These are phyloP conservation scores for Immersiporthe knoxdaviesiana DNA, from an alignment of 2,329 filamentous ascomycete genomes.

Conservation along the genomic window DNA sequence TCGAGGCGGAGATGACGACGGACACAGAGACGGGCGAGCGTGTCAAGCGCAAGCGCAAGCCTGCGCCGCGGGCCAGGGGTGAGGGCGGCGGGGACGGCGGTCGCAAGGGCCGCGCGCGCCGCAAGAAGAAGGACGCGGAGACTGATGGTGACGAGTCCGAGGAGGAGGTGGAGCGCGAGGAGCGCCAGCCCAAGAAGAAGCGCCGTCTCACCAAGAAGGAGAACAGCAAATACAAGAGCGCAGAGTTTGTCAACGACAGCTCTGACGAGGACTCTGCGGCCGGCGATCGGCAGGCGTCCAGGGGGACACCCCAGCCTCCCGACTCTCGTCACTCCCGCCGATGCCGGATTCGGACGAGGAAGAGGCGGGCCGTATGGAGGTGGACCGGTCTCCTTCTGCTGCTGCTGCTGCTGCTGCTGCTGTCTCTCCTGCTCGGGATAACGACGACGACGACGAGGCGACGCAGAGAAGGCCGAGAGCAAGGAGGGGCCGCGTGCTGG, in stretches of 20 bases:
- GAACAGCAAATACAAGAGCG: slow-evolving; percentile 78
- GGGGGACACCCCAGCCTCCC: slow-evolving; percentile 34
- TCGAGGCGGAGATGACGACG: slow-evolving; percentile 79
- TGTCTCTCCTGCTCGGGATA: slow-evolving; percentile 35
- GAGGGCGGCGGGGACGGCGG: slow-evolving; percentile 39
- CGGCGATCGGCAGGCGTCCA: slow-evolving; percentile 31
- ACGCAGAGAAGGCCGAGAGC: slow-evolving; percentile 45
- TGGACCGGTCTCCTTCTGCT: slow-evolving; percentile 45
- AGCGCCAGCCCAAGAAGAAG: slow-evolving; percentile 64
- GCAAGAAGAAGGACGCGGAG: slow-evolving; percentile 65
- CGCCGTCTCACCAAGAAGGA: slow-evolving; percentile 58
- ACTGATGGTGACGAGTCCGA: slow-evolving; percentile 52
- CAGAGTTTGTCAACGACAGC: slow-evolving; percentile 80
- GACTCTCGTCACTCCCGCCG: slow-evolving; percentile 27
- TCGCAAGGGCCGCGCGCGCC: slow-evolving; percentile 42
- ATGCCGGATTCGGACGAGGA: slow-evolving; percentile 37
- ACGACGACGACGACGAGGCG: slow-evolving; percentile 56
- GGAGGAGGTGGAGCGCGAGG: slow-evolving; percentile 53
- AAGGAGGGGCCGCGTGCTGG: slow-evolving; percentile 55
- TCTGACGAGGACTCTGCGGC: slow-evolving; percentile 58
- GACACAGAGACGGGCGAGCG: slow-evolving; percentile 83
- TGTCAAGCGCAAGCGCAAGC: slow-evolving; percentile 75
- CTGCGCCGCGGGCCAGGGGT: slow-evolving; percentile 39
- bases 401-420: slow-evolving; percentile 22
- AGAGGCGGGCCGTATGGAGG: slow-evolving; percentile 55